A percentile compares a stretch with the other conserved stretches of the same genome.
These are phyloP conservation scores for Penicillium steckii DNA, from an alignment of 495 filamentous ascomycete species.

Conservation along the genomic window DNA sequence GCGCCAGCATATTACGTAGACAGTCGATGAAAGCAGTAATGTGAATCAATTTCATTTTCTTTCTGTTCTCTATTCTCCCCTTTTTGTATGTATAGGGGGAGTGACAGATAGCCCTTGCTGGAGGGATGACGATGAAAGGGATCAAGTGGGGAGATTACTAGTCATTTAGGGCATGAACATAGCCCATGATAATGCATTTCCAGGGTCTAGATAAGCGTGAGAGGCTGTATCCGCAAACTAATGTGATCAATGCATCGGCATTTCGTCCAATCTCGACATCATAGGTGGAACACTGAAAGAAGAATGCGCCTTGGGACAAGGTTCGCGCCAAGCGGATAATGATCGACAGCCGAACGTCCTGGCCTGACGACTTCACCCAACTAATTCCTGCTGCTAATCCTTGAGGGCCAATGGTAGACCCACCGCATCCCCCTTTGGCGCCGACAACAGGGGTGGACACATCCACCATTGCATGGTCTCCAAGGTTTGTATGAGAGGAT, in stretches of 20 bases:
- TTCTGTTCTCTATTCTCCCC: not conserved
- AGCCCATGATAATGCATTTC: conserved; percentile 12
- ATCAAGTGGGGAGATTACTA: not conserved
- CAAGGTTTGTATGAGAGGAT: not conserved
- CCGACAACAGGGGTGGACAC: conserved; percentile 2
- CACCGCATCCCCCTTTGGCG: conserved; percentile 16
- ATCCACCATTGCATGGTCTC: not conserved
- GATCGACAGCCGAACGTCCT: conserved; percentile 26
- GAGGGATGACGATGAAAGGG: not conserved
- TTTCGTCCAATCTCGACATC: conserved; percentile 10
- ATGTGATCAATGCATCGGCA: conserved; percentile 13
- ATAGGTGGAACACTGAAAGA: conserved; percentile 15
- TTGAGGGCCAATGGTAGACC: conserved; percentile 20
- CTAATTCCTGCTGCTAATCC: conserved; percentile 14
- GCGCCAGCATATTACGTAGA: conserved; percentile 14
- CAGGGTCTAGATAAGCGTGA: conserved; percentile 7
- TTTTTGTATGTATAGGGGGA: conserved; percentile 12
- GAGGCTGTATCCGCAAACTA: conserved; percentile 10
- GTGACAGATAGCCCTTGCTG: conserved; percentile 13
- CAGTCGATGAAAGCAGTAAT: not conserved
- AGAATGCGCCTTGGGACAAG: conserved; percentile 18
- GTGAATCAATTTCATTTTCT: not conserved
- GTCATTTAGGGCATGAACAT: not conserved
- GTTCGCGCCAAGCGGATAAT: conserved; percentile 23
- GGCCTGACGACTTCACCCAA: conserved; percentile 9